A percentile compares a stretch with the other conserved stretches of the same genome.
These are phyloP conservation scores for Cladosporium phlei DNA, from an alignment of 2,329 filamentous ascomycete genomes.

Conservation along the genomic window DNA sequence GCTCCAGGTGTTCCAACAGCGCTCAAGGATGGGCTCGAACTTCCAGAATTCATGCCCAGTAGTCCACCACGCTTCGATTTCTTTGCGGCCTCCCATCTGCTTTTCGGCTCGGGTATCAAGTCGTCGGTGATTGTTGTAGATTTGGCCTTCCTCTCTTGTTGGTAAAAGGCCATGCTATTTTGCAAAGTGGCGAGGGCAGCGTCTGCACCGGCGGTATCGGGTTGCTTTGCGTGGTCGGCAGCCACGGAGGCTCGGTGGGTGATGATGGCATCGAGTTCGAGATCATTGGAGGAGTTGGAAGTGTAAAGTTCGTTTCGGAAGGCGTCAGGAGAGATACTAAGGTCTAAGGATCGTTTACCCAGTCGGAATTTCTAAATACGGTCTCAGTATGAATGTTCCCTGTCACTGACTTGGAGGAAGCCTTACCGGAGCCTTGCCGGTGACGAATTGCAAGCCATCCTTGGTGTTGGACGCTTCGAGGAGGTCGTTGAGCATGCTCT, in stretches of 20 bases:
- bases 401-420: conserved; percentile 1
- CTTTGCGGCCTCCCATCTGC: conserved; percentile 28
- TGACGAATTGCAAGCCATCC: conserved; percentile 29
- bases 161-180: conserved; percentile 54
- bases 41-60: conserved; percentile 26
- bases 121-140: conserved; percentile 31
- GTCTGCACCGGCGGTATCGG: conserved; percentile 52
- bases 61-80: conserved; percentile 25
- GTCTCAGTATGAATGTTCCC: conserved; percentile 7
- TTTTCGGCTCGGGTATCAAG: conserved; percentile 34
- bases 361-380: conserved; percentile 49
- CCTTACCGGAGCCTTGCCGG: conserved; percentile 33
- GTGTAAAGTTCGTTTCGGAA: conserved; percentile 57
- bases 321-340: conserved; percentile 50
- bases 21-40: conserved; percentile 37
- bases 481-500: conserved; percentile 30
- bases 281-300: conserved; percentile 36
- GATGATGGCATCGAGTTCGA: conserved; percentile 54
- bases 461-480: conserved; percentile 26
- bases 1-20: conserved; percentile 31
- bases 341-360: conserved; percentile 52
- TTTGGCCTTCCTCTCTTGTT: conserved; percentile 58
- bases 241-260: conserved; percentile 47
- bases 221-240: conserved; percentile 21
- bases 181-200: conserved; percentile 56